phyloP scores from a whole-genome alignment of 169 alveolate genomes.

The Plasmodium billcollinsi region DNA sequence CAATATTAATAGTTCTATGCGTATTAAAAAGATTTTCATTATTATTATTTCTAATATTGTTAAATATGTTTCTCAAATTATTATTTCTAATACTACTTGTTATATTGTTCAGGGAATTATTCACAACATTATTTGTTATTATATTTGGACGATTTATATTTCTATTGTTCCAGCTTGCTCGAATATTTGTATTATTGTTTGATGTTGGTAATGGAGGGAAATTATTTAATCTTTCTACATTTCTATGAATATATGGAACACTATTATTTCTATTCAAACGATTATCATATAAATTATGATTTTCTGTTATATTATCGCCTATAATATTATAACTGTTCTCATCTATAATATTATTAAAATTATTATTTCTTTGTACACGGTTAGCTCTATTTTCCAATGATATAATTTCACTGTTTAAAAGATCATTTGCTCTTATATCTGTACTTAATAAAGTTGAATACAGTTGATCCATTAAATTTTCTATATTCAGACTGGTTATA shows the following conservation, averaged over 20 bases:
- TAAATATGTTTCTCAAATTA: slow-evolving; percentile 60
- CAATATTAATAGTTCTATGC: slow-evolving; percentile 7
- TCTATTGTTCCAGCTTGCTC: slow-evolving; percentile 5
- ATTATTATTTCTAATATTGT: slow-evolving; percentile 65
- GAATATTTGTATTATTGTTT: slow-evolving; percentile 14
- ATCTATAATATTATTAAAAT: slow-evolving; percentile 6
- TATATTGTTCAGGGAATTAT: too few relatives aligned
- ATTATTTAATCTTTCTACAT: slow-evolving; percentile 35
- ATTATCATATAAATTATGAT: not conserved
- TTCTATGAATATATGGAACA: slow-evolving; percentile 23
- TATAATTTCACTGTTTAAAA: not conserved
- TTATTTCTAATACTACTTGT: not conserved
- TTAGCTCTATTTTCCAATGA: slow-evolving; percentile 12
- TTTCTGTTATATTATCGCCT: slow-evolving; percentile 27
- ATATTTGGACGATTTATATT: slow-evolving; percentile 12
- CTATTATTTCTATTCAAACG: slow-evolving; percentile 2
- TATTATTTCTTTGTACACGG: slow-evolving; percentile 26
- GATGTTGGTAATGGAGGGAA: slow-evolving; percentile 6
- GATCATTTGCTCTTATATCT: slow-evolving; percentile 28
- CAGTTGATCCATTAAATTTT: slow-evolving; percentile 50
- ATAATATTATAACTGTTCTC: slow-evolving; percentile 9
- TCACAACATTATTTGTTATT: too few relatives aligned
- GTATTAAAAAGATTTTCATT: slow-evolving; percentile 32
- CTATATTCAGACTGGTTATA: slow-evolving; percentile 21
- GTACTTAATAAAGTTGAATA: slow-evolving; percentile 38